Base-by-base conservation (phyloP, 805 yeast genomes). In the Ogataea haglerorum region DNA sequence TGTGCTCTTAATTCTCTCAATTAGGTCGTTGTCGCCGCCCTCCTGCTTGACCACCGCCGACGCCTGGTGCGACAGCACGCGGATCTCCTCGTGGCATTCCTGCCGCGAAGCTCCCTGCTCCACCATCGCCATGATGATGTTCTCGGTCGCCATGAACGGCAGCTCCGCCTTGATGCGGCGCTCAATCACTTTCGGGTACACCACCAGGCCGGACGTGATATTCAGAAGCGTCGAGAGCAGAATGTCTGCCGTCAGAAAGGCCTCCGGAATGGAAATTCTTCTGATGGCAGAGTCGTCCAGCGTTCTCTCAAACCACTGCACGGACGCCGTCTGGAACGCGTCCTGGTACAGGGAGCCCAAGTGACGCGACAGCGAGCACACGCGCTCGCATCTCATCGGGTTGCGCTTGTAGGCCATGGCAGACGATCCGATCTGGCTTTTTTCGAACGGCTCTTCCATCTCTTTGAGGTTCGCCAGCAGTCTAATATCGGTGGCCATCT, bases 351-450 rank as follows among this genome's bases (percentile, higher is more conserved):
- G 72, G 13, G 95, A 84, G 50, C 96, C 95, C 67, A 93, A 67
- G 66, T 91, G 98, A 73, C 99, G 86, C 15, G 98, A 80, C 52
- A 93, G 76, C n/a, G 99, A 93, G 72, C 99, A 93, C 45, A 93
- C 97, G 68, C 99, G 82, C 73, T 93, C 99, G 62, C 91, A 84
- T 73, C 99, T 85, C 99, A 93, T 93, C 67, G 99, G 99, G 72
- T 93, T 93, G 72, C 99, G 84, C 79, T 93, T 93, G 75, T 93
- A 93, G 22, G 99, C 99, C 99, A 93, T 93, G 30, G 99, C 99
- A 41, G 88, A 78, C 10, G 97, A 89, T 30, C 99, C 99, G 60
- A 93, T 93, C 75, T 93, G 99, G n/a, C 90, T 80, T 70, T 86
- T 87, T 73, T 93, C 99, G 63, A 93, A 93, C 21, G 99, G 99